A percentile compares a stretch with the other conserved stretches of the same genome.
These are phyloP conservation scores for Fraxinus baroniana DNA, from an alignment of 305 asterid genomes.

Conservation along the genomic window DNA sequence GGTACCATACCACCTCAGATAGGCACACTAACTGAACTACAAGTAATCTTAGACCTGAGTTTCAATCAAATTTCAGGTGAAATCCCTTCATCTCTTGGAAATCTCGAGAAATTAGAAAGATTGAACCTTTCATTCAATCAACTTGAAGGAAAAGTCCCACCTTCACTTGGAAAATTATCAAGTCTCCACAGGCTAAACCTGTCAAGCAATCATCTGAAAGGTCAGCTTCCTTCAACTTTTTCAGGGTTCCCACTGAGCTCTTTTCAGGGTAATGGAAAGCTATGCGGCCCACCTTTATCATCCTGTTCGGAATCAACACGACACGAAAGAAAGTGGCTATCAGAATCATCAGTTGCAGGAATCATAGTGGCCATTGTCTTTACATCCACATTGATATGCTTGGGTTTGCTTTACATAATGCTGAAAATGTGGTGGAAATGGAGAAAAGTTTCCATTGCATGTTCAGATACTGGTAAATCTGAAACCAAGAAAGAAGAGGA, in stretches of 20 bases:
- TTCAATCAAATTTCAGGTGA: constrained; percentile 59
- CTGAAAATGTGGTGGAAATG: constrained; percentile 80
- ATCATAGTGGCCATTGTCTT: constrained; percentile 78
- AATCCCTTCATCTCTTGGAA: constrained; percentile 68
- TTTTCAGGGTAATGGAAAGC: constrained; percentile 43
- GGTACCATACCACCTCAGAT: constrained; percentile 69
- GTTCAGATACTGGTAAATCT: constrained; percentile 51
- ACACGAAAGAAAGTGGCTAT: constrained; percentile 39
- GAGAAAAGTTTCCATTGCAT: constrained; percentile 72
- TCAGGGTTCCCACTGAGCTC: constrained; percentile 58
- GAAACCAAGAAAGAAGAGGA: constrained; percentile 43
- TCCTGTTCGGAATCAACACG: constrained; percentile 43
- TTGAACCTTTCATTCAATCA: constrained; percentile 70
- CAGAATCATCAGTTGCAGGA: constrained; percentile 61
- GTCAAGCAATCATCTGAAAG: constrained; percentile 60
- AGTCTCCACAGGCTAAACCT: constrained; percentile 74
- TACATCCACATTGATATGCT: constrained; percentile 69
- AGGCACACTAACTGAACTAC: constrained; percentile 64
- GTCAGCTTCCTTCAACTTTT: constrained; percentile 59
- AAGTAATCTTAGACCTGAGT: constrained; percentile 79
- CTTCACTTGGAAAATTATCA: constrained; percentile 56
- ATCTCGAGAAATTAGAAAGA: constrained; percentile 69
- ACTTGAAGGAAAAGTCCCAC: constrained; percentile 58
- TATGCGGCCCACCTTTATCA: constrained; percentile 73
- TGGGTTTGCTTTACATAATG: constrained; percentile 70